Conservation (phyloP, 2,329 filamentous ascomycete genomes). For the Atkinsonella hypoxylon region DNA sequence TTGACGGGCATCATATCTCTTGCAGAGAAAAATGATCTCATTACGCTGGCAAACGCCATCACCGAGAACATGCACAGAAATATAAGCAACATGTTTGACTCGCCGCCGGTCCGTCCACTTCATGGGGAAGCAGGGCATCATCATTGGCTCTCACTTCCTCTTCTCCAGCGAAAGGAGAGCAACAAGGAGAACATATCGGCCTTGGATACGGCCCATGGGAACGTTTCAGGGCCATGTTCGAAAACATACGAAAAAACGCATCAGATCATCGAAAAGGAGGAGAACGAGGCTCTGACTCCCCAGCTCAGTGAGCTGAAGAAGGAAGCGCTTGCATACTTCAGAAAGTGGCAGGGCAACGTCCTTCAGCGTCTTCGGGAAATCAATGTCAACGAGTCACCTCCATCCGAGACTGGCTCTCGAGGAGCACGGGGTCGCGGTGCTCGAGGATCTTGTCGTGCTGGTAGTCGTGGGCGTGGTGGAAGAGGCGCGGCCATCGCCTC, state of each 20-base stretch:
- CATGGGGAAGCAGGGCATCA: conserved; percentile 18
- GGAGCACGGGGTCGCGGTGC: conserved; percentile 22
- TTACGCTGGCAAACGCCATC: conserved; percentile 37
- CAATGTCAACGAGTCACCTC: conserved; percentile 32
- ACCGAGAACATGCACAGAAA: conserved; percentile 43
- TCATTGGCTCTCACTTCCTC: conserved; percentile 24
- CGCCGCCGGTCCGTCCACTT: conserved; percentile 23
- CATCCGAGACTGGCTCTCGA: conserved; percentile 11
- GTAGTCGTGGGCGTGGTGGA: conserved; percentile 20
- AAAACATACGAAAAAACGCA: conserved; percentile 16
- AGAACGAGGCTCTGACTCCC: conserved; percentile 25
- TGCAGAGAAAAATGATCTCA: conserved; percentile 39
- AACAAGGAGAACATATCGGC: conserved; percentile 14
- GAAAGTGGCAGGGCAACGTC: conserved; percentile 67
- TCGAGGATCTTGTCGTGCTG: conserved; percentile 13
- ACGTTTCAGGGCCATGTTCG: conserved; percentile 4
- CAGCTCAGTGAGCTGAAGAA: conserved; percentile 54
- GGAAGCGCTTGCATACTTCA: conserved; percentile 58
- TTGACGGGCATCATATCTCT: conserved; percentile 35
- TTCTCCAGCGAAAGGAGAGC: conserved; percentile 12
- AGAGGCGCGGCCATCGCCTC: conserved; percentile 17
- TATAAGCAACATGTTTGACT: conserved; percentile 40
- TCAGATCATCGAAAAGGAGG: conserved; percentile 20
- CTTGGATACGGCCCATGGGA: conserved; percentile 5
- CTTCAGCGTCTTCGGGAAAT: conserved; percentile 60